Conservation (phyloP, 2,329 filamentous ascomycete species). For the Fusarium marasasianum region DNA sequence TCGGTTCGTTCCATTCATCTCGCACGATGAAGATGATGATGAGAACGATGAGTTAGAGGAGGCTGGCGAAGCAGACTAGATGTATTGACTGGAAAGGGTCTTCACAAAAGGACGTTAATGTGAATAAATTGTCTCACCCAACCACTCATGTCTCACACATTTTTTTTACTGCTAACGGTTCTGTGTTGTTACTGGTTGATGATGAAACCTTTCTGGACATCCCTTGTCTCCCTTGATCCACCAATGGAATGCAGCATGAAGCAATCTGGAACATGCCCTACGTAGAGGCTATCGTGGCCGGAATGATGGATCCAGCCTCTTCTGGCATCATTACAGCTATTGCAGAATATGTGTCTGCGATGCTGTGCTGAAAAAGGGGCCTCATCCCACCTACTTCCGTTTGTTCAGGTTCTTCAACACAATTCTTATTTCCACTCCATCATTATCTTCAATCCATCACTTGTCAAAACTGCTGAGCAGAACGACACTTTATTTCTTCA, state of each 20-base stretch:
- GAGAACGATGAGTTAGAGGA: constrained; percentile 42
- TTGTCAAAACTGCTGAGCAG: constrained; percentile 9
- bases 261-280: constrained; percentile 19
- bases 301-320: constrained; percentile 32
- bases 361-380: constrained; percentile 24
- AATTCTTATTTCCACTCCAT: not conserved
- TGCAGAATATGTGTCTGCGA: not conserved
- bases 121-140: not conserved
- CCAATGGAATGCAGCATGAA: constrained; percentile 24
- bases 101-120: not conserved
- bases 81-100: not conserved
- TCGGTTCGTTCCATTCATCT: constrained; percentile 77
- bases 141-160: not conserved
- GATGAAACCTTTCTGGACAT: not conserved
- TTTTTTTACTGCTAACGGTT: not conserved
- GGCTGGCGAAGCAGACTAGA: constrained; percentile 15
- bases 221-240: constrained; percentile 24
- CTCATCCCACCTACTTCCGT: not conserved
- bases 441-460: not conserved
- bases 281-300: constrained; percentile 1
- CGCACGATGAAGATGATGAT: constrained; percentile 61
- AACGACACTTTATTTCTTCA: not conserved
- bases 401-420: not conserved
- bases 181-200: not conserved
- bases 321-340: not conserved